phyloP scores from a whole-genome alignment of 495 filamentous ascomycete species.

The Neurospora sp. region DNA sequence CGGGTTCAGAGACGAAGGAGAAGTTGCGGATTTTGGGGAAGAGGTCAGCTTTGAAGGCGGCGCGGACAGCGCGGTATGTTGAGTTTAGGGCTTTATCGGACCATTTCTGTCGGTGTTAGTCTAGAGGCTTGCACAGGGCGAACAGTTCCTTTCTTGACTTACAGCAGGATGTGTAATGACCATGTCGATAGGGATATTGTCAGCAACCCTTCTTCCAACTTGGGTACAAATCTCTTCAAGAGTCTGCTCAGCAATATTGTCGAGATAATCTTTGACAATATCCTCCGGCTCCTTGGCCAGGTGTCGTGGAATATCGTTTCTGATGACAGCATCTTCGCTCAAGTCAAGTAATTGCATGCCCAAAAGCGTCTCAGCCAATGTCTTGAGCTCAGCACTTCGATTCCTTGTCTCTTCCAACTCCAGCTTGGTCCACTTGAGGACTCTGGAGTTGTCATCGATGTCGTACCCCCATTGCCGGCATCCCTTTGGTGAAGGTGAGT shows the following conservation, averaged over 20 bases:
- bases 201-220: slow-evolving; percentile 5
- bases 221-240: slow-evolving; percentile 7
- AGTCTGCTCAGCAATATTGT: slow-evolving; percentile 16
- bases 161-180: slow-evolving; percentile 27
- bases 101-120: slow-evolving; percentile 16
- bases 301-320: slow-evolving; percentile 20
- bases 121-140: not conserved
- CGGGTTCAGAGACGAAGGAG: slow-evolving; percentile 41
- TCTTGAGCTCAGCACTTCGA: slow-evolving; percentile 8
- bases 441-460: slow-evolving; percentile 20
- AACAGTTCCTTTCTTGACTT: not conserved
- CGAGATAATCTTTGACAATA: slow-evolving; percentile 23
- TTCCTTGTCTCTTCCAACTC: slow-evolving; percentile 14
- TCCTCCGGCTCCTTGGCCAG: slow-evolving; percentile 21
- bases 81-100: slow-evolving; percentile 23
- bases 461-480: slow-evolving; percentile 24
- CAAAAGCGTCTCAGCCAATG: slow-evolving; percentile 10
- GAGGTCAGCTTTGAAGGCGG: slow-evolving; percentile 11
- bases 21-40: slow-evolving; percentile 26
- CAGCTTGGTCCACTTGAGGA: slow-evolving; percentile 25
- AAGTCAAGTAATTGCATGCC: slow-evolving; percentile 10
- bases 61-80: slow-evolving; percentile 21
- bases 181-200: slow-evolving; percentile 19
- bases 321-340: slow-evolving; percentile 6
- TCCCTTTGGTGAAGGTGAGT: slow-evolving; percentile 14